Conservation (phyloP, 495 filamentous ascomycete genomes). For the Penicillium robsamsonii region DNA sequence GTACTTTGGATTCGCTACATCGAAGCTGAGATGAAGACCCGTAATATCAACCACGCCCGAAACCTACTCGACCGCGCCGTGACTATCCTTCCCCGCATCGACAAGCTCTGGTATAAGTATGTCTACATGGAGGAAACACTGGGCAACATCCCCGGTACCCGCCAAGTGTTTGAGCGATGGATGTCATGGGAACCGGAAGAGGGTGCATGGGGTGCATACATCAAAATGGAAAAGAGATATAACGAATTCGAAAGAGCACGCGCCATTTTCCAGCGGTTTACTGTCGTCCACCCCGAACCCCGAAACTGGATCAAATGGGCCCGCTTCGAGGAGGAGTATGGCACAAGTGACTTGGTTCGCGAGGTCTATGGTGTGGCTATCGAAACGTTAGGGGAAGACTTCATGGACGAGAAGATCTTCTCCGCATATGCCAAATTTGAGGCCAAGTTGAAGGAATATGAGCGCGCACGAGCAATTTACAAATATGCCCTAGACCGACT, state of each 20-base stretch:
- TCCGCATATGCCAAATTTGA: constrained; percentile 91
- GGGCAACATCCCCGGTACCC: constrained; percentile 85
- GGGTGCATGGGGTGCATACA: constrained; percentile 91
- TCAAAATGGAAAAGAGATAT: constrained; percentile 95
- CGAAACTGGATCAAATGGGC: constrained; percentile 99
- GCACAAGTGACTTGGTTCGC: constrained; percentile 83
- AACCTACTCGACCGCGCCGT: constrained; percentile 95
- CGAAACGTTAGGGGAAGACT: constrained; percentile 88
- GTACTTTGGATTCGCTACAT: constrained; percentile 85
- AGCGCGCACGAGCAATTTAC: constrained; percentile 93
- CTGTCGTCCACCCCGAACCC: constrained; percentile 90
- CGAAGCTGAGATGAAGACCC: constrained; percentile 92
- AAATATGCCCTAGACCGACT: constrained; percentile 93
- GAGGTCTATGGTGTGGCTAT: constrained; percentile 90
- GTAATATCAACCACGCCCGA: constrained; percentile 96
- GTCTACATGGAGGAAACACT: constrained; percentile 98
- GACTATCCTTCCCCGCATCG: constrained; percentile 85
- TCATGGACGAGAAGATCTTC: constrained; percentile 95
- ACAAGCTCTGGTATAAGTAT: constrained; percentile 99
- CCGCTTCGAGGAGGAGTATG: constrained; percentile 92
- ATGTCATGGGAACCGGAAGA: constrained; percentile 98
- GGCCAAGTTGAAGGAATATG: constrained; percentile 89
- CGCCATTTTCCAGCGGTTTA: constrained; percentile 85
- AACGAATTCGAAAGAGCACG: constrained; percentile 82
- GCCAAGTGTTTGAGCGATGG: constrained; percentile 97